A percentile compares a stretch with the other conserved stretches of the same genome.
Conservation (phyloP, 352 stramenopile species). For the Salisapilia sapeloensis region DNA sequence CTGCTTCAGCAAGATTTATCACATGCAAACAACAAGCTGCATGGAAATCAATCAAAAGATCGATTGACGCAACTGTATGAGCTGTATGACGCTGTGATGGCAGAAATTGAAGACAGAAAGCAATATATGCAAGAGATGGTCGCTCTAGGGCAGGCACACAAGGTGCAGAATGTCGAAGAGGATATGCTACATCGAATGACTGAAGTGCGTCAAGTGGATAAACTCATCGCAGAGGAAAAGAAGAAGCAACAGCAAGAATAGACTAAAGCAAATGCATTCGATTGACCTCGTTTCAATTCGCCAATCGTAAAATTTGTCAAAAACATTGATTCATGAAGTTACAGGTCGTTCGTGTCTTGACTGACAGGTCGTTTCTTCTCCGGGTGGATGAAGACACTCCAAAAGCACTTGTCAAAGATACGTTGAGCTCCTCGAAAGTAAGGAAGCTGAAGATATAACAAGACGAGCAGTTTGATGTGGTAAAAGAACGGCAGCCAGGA, state of each 20-base stretch:
- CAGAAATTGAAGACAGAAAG: constrained; percentile 46
- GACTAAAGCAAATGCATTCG: too few species aligned
- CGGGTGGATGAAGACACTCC: constrained; percentile 54
- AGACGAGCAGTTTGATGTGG: constrained; percentile 62
- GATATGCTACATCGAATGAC: constrained; percentile 44
- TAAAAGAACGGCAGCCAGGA: constrained; percentile 77
- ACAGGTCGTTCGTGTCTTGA: too few species aligned
- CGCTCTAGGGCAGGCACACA: constrained; percentile 19
- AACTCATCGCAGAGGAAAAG: constrained; percentile 34
- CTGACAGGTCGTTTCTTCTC: too few species aligned
- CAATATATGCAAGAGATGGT: constrained; percentile 52
- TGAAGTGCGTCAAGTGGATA: constrained; percentile 43
- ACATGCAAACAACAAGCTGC: constrained; percentile 23
- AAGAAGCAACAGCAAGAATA: constrained; percentile 6
- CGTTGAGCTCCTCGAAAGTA: constrained; percentile 76
- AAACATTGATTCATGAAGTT: too few species aligned
- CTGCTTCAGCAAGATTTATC: constrained; percentile 40
- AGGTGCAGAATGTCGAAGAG: constrained; percentile 23
- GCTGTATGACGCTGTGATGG: constrained; percentile 35
- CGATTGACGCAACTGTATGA: constrained; percentile 37
- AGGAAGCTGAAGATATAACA: constrained; percentile 83
- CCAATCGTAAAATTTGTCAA: too few species aligned
- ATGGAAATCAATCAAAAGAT: constrained; percentile 14
- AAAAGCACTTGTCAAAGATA: constrained; percentile 64
- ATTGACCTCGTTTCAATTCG: too few species aligned